Evolutionary conservation across 257 asterid genomes (phyloP), one percentile per base, ranked within the genome.

Genomic region (Solanum boliviense): DNA sequence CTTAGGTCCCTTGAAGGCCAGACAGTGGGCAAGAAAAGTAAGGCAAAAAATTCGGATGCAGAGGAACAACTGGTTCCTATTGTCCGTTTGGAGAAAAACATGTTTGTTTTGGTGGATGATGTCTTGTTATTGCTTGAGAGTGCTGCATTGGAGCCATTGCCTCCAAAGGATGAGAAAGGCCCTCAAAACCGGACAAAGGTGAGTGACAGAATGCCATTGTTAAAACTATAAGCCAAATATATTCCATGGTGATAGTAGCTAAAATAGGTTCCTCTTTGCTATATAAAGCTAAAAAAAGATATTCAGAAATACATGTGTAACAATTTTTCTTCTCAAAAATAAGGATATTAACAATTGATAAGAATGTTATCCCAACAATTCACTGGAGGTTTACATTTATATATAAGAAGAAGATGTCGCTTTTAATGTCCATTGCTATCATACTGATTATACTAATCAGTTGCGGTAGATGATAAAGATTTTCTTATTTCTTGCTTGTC

Each of bases 151-250:
- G 99, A 96, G 92, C 99, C 99, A 39, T 92, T 97, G 93, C 98
- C 99, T 87, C 98, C 99, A 36, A 96, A 95, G 94, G 98, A 97
- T 87, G 99, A 96, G 91, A 97, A 96, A 92, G 99, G 98, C 71
- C 99, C 98, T 84, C 99, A 97, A 89, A 96, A 96, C 88, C 98
- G 98, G 86, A 95, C 94, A 46, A 96, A 95, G 98, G 99, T 96
- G 88, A 91, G 91, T 74, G 65, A 46, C 82, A 27, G 71, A 56
- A 13, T 46, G 44, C 74, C 29, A 9, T 86, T 73, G 82, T 34
- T 86, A 31, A 46, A 86, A 29, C 23, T 86, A 48, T 34, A 71
- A 9, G 58, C 39, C 36, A 68, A 68, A 68, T 39, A 36, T 31
- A 27, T 81, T 34, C 21, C 85, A 81, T 18, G 41, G 38, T 79